Evolutionary conservation across 768 basidiomycete species (phyloP).

Genomic region (Strobilomyces confusus): DNA sequence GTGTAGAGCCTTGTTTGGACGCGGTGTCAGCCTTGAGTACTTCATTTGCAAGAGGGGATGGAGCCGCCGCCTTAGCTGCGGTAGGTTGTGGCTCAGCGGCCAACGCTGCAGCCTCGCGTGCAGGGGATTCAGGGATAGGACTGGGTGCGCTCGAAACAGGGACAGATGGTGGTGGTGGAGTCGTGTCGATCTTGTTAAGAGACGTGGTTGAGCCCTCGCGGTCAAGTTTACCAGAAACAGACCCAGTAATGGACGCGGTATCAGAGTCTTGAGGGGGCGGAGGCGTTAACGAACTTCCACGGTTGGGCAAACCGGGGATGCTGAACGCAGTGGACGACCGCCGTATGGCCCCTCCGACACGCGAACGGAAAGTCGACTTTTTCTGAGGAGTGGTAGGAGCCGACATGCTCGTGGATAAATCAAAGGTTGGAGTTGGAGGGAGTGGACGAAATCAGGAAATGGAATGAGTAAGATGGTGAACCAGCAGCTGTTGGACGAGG

Average conservation of each 20-base stretch:
- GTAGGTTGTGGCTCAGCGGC: slow-evolving; percentile 27
- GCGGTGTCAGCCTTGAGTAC: slow-evolving; percentile 15
- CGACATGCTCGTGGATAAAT: slow-evolving; percentile 25
- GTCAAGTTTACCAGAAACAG: slow-evolving; percentile 28
- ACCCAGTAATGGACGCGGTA: slow-evolving; percentile 23
- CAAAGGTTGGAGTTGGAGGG: neutral
- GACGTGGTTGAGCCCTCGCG: slow-evolving; percentile 27
- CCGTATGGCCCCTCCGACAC: slow-evolving; percentile 57
- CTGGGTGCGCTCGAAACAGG: slow-evolving; percentile 40
- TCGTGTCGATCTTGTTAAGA: slow-evolving; percentile 33
- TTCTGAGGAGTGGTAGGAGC: slow-evolving; percentile 32
- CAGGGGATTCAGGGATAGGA: slow-evolving; percentile 69
- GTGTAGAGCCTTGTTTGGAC: slow-evolving; percentile 15
- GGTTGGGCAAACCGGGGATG: slow-evolving; percentile 35
- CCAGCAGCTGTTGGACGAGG: slow-evolving; percentile 8
- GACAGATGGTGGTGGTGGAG: slow-evolving; percentile 23
- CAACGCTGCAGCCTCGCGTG: slow-evolving; percentile 48
- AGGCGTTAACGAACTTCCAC: slow-evolving; percentile 22
- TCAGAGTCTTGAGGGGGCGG: slow-evolving; percentile 27
- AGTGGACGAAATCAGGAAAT: slow-evolving; percentile 9
- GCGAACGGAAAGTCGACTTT: slow-evolving; percentile 47
- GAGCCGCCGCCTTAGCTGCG: slow-evolving; percentile 24
- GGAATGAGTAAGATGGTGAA: slow-evolving; percentile 4
- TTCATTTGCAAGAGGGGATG: slow-evolving; percentile 42
- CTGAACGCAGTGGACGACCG: slow-evolving; percentile 56